Evolutionary conservation across 2,329 filamentous ascomycete genomes (phyloP), one percentile per base, ranked within the genome.

Genomic region (Fusarium newnesense): DNA sequence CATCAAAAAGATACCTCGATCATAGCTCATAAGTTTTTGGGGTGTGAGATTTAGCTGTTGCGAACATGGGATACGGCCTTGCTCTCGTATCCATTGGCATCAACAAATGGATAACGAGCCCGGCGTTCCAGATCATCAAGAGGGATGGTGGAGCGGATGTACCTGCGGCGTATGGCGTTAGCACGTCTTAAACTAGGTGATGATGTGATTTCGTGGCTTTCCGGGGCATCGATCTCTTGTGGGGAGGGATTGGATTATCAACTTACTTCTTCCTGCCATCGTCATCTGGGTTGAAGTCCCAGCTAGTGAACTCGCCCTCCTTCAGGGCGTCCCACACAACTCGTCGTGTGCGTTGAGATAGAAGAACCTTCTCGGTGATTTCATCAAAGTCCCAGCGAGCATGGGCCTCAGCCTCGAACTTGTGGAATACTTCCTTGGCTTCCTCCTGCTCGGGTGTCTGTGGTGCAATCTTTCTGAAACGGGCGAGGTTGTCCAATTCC

Each of bases 131-230:
- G 86, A 64, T 95, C 92, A 78, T 96, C 94, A 3, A 96, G 88
- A 24, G 93, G 91, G 76, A 95, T 92, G 79, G 93, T 92, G 39
- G 92, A 94, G 64, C 95, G 93, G 77, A 98, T 97, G 82, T 96
- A 97, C 82, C 93, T 93, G 75, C 69, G 46, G 40, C n/a, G 74
- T 32, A 32, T 32, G 47, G 53, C 42, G 69, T 81, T 79, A 82
- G 77, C 64, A 64, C 67, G 49, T 62, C 60, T 81, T 81, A 12
- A 79, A 80, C 72, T 50, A 49, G 54, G 15, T 32, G 24, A 60
- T 72, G 53, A 47, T 64, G 59, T 83, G 79, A 54, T 84, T 76
- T 60, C 66, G 69, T 73, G 66, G 57, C 66, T 64, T 57, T 34
- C 28, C 28, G 40, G 56, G 10, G 26, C 40, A 50, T 26, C 28